Percentiles rank a stretch among this genome's conserved stretches.
These are phyloP conservation scores for Talaromyces stipitatus DNA, from an alignment of 495 filamentous ascomycete genomes.

Conservation along the genomic window DNA sequence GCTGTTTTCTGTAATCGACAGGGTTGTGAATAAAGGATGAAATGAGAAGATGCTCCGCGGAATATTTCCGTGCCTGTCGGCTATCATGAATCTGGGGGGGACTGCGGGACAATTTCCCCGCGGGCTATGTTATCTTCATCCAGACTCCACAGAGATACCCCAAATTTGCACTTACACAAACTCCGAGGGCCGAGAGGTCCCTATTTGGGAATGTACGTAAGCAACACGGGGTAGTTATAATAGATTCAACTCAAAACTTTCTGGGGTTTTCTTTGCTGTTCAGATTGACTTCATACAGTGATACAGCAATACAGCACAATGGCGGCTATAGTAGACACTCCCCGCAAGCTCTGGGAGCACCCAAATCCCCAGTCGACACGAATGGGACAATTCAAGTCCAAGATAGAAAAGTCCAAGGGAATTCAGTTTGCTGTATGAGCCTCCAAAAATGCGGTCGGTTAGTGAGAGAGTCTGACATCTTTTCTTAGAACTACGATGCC, in stretches of 20 bases:
- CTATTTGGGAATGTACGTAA: no score
- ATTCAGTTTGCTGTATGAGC: constrained; percentile 14
- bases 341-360: constrained; percentile 54
- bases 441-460: constrained; percentile 18
- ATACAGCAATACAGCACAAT: neutral
- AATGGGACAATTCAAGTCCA: constrained; percentile 51
- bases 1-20: no score
- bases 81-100: neutral
- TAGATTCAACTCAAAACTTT: no score
- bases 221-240: no score
- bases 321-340: constrained; percentile 9
- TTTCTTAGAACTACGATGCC: constrained; percentile 41
- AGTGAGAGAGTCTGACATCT: neutral
- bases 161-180: no score
- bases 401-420: constrained; percentile 14
- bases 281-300: neutral
- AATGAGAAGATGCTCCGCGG: neutral
- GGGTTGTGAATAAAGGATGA: no score
- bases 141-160: no score
- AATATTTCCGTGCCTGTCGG: neutral
- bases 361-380: constrained; percentile 49
- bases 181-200: neutral
- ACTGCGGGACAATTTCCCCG: neutral
- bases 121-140: no score
- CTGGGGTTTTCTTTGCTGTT: neutral